Percentiles rank a stretch among this genome's conserved stretches.
Conservation (phyloP, 176 grass and related monocot genomes). For the Zea mays region Zm-B73-REFERENCE-NAM-5.0 NC_050099.1:167984501-167985000, state of each 20-base stretch:
- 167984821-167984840: constrained; percentile 1
- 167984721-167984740: neutral
- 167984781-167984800: too few species aligned
- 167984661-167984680: too few species aligned
- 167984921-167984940: constrained; percentile 62
- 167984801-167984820: neutral
- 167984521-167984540: too few species aligned
- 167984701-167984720: neutral
- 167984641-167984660: neutral
- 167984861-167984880: constrained; percentile 63
- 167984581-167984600: too few species aligned
- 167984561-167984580: too few species aligned
- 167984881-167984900: constrained; percentile 76
- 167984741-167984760: neutral
- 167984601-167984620: too few species aligned
- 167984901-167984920: constrained; percentile 90
- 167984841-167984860: constrained; percentile 44
- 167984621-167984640: neutral
- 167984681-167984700: neutral
- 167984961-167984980: constrained; percentile 83
- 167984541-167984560: too few species aligned
- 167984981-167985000: constrained; percentile 69
- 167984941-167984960: constrained; percentile 85
- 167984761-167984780: neutral
- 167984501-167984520: too few species aligned